phyloP scores from a whole-genome alignment of 305 asterid genomes.

The Fraxinus greggii region DNA sequence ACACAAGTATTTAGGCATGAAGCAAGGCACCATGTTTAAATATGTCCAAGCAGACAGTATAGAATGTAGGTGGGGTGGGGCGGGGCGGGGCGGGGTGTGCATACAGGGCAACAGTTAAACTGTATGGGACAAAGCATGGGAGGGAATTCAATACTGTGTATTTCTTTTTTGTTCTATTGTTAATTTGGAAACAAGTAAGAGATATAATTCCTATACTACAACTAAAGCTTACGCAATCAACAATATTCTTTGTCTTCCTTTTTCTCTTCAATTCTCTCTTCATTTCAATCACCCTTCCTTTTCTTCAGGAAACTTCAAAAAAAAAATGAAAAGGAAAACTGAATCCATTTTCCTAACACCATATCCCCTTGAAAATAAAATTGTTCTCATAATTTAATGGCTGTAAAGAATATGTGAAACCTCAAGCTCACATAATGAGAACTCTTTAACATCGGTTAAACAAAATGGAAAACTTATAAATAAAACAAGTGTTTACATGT shows the following conservation, averaged over 20 bases:
- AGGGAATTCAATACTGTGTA: neutral
- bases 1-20: neutral
- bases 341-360: neutral
- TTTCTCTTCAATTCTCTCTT: neutral
- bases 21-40: neutral
- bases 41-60: neutral
- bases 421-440: neutral
- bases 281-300: neutral
- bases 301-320: neutral
- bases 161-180: neutral
- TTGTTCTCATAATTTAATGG: neutral
- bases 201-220: neutral
- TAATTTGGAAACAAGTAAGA: neutral
- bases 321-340: neutral
- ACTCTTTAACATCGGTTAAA: neutral
- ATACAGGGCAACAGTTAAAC: neutral
- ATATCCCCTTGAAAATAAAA: neutral
- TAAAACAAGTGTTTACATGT: neutral
- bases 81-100: neutral
- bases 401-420: neutral
- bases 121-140: neutral
- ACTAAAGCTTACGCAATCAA: neutral
- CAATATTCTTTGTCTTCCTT: neutral
- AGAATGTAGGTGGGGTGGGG: neutral
- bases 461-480: neutral